Percentiles rank a stretch among this genome's conserved stretches.
Conservation (phyloP, 495 filamentous ascomycete species). For the Clohesyomyces aquaticus region DNA sequence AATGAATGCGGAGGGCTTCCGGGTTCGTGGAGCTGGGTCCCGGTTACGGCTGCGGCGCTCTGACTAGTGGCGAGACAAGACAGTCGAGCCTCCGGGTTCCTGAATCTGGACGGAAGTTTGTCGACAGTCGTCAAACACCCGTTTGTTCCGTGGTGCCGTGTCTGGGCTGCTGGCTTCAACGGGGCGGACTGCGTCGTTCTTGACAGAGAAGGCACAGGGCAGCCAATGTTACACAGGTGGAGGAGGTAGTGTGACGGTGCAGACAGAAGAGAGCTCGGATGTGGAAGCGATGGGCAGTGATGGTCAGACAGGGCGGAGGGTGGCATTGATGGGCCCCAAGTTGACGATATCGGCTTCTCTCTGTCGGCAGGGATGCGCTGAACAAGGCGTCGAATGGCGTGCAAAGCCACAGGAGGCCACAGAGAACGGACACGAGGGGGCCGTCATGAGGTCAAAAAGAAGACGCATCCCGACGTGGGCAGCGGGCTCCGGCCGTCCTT, state of each 20-base stretch:
- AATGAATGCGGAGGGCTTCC: conserved; percentile 12
- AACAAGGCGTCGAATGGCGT: conserved; percentile 22
- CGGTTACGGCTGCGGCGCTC: conserved; percentile 25
- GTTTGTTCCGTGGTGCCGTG: neutral
- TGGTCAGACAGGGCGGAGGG: conserved; percentile 1
- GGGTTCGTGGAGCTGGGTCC: conserved; percentile 18
- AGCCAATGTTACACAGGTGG: conserved; percentile 2
- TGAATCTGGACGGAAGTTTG: neutral
- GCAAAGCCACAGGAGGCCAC: neutral
- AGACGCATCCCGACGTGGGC: neutral
- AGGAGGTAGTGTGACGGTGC: neutral
- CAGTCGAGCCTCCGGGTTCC: neutral
- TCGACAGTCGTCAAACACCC: neutral
- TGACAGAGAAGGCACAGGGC: neutral
- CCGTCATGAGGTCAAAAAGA: neutral
- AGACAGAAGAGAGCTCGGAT: neutral
- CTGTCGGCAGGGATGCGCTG: neutral
- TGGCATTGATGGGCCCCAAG: conserved; percentile 3
- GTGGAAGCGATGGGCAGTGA: conserved; percentile 11
- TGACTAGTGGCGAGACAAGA: neutral
- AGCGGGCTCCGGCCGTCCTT: neutral
- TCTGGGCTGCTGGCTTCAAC: neutral
- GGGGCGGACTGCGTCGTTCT: conserved; percentile 1
- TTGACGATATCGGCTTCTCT: neutral
- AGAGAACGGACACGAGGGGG: neutral